These are phyloP conservation scores for Tulasnella sp. DNA, from an alignment of 768 basidiomycete genomes.

Conservation along the genomic window DNA sequence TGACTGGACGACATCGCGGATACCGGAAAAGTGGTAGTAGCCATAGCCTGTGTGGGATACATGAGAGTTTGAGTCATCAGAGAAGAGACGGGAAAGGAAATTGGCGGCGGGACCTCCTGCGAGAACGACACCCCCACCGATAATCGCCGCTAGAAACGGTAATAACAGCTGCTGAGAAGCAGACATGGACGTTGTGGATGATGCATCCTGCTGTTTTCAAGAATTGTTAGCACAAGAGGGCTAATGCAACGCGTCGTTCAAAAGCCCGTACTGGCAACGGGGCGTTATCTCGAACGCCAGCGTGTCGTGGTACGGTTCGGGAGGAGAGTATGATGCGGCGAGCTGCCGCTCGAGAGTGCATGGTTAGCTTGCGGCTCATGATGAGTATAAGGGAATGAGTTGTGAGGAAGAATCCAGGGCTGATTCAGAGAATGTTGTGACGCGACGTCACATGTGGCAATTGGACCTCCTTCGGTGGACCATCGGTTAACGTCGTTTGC, in stretches of 20 bases:
- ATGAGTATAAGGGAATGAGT: neutral
- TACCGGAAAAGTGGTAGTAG: slow-evolving; percentile 43
- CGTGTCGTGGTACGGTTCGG: neutral
- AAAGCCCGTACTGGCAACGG: neutral
- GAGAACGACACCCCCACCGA: neutral
- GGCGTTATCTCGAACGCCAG: neutral
- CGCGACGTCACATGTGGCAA: no score
- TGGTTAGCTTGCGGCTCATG: neutral
- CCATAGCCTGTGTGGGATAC: slow-evolving; percentile 39
- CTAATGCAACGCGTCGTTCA: neutral
- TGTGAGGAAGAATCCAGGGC: neutral
- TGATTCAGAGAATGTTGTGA: neutral
- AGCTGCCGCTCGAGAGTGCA: neutral
- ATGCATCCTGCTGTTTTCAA: neutral
- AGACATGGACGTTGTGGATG: neutral
- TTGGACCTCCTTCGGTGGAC: no score
- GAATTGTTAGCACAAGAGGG: neutral
- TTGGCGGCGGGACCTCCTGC: neutral
- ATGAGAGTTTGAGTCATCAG: neutral
- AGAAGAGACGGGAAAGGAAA: no score
- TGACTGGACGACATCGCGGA: slow-evolving; percentile 40
- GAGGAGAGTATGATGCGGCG: neutral
- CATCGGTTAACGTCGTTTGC: no score
- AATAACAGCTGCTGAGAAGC: neutral
- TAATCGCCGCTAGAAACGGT: neutral